Evolutionary conservation across 257 asterid genomes (phyloP).

Genomic region (Solanum verrucosum): DNA sequence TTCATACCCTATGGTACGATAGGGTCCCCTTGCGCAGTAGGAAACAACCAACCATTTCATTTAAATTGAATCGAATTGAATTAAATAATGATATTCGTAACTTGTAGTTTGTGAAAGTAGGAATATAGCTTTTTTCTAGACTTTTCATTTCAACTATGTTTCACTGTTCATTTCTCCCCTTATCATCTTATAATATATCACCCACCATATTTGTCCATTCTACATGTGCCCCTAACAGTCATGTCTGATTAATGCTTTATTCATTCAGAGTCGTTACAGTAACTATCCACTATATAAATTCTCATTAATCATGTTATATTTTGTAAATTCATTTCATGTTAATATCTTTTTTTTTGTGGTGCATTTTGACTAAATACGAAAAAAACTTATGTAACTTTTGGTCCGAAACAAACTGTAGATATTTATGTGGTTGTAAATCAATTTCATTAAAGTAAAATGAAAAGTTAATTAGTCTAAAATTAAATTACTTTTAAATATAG

Average conservation of each 20-base stretch:
- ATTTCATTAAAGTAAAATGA: not conserved
- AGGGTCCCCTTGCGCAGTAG: slow-evolving; percentile 38
- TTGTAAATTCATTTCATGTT: not conserved
- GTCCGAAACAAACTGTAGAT: not conserved
- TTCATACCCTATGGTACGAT: slow-evolving; percentile 16
- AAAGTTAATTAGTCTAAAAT: not conserved
- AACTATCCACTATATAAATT: not conserved
- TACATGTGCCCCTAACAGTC: not conserved
- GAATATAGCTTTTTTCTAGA: not conserved
- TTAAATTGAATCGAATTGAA: not conserved
- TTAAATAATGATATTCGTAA: not conserved
- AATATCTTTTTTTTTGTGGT: not conserved
- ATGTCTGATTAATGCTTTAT: not conserved
- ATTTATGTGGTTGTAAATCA: not conserved
- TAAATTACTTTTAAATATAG: not conserved
- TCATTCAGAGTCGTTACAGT: no score
- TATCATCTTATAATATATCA: not conserved
- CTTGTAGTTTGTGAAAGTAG: not conserved
- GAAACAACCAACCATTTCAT: slow-evolving; percentile 24
- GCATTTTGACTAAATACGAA: no score
- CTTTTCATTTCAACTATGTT: slow-evolving; percentile 37
- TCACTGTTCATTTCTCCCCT: slow-evolving; percentile 27
- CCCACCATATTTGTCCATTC: not conserved
- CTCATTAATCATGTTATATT: not conserved
- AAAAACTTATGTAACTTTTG: not conserved